phyloP scores from a whole-genome alignment of 2,329 filamentous ascomycete species.

The Aspergillus oerlinghausenensis region DNA sequence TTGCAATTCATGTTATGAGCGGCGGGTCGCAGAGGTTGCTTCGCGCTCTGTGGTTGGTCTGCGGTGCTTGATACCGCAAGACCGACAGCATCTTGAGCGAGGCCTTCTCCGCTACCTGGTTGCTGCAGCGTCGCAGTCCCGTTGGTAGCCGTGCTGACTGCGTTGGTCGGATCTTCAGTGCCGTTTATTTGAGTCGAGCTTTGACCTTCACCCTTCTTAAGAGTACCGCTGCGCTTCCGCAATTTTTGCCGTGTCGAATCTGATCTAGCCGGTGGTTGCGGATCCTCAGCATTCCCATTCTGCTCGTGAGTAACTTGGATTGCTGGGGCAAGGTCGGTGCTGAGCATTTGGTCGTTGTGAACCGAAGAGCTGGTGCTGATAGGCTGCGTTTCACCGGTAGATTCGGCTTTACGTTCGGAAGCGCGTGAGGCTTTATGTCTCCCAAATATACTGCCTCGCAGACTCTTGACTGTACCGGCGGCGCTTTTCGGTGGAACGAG shows the following conservation, averaged over 20 bases:
- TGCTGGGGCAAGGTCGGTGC: constrained; percentile 55
- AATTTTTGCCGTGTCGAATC: constrained; percentile 29
- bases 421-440: constrained; percentile 47
- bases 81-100: constrained; percentile 21
- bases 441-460: constrained; percentile 76
- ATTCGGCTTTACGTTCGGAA: constrained; percentile 44
- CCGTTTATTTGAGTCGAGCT: constrained; percentile 22
- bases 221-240: constrained; percentile 30
- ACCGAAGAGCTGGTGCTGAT: constrained; percentile 17
- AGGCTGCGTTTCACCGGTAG: constrained; percentile 22
- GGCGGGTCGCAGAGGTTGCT: constrained; percentile 30
- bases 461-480: constrained; percentile 64
- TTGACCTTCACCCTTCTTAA: constrained; percentile 23
- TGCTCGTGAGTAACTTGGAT: constrained; percentile 73
- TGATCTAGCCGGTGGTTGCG: constrained; percentile 23
- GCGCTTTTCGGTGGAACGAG: constrained; percentile 62
- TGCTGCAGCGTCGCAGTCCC: constrained; percentile 11
- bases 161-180: constrained; percentile 4
- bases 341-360: constrained; percentile 17
- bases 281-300: constrained; percentile 23
- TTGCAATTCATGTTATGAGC: constrained; percentile 36
- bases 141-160: not conserved
- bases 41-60: constrained; percentile 21
- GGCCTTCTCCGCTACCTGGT: constrained; percentile 5
- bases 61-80: constrained; percentile 26